Evolutionary conservation across 2,329 filamentous ascomycete genomes (phyloP).

Genomic region (Botryosphaeria dothidea): DNA sequence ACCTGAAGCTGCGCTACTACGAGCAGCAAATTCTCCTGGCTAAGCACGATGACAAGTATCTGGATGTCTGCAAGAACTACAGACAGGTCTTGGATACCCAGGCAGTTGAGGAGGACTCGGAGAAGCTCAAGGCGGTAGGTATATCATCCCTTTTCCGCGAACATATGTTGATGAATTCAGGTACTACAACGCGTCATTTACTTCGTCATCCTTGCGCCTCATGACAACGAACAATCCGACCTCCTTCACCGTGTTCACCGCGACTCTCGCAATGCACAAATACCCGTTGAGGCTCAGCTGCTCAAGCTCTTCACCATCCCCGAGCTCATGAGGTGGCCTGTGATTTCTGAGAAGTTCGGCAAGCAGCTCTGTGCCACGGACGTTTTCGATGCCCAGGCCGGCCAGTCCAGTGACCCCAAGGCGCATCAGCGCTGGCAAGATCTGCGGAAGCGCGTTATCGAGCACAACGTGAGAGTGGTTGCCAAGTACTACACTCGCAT

Average conservation of each 20-base stretch:
- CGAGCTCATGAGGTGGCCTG: slow-evolving; percentile 98
- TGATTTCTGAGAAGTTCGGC: slow-evolving; percentile 85
- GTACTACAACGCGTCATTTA: slow-evolving; percentile 94
- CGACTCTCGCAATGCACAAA: slow-evolving; percentile 77
- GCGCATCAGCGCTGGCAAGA: slow-evolving; percentile 88
- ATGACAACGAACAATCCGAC: slow-evolving; percentile 98
- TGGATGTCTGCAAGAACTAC: slow-evolving; percentile 98
- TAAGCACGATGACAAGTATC: slow-evolving; percentile 96
- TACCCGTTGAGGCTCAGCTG: slow-evolving; percentile 79
- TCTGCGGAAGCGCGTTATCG: slow-evolving; percentile 95
- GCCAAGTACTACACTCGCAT: slow-evolving; percentile 99
- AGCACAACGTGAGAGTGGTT: slow-evolving; percentile 96
- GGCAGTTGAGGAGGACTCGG: slow-evolving; percentile 85
- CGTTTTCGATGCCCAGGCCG: slow-evolving; percentile 73
- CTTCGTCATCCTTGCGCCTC: slow-evolving; percentile 92
- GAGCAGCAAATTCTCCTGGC: slow-evolving; percentile 95
- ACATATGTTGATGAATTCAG: slow-evolving; percentile 46
- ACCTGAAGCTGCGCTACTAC: slow-evolving; percentile 93
- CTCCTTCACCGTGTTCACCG: slow-evolving; percentile 89
- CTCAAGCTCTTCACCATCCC: slow-evolving; percentile 93
- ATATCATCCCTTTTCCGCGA: not conserved
- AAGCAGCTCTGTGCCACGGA: slow-evolving; percentile 86
- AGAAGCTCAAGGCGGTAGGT: slow-evolving; percentile 77
- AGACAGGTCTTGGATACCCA: slow-evolving; percentile 95
- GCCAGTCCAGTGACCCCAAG: slow-evolving; percentile 72